These are phyloP conservation scores for Calvatia gigantea DNA, from an alignment of 768 basidiomycete species.

Conservation along the genomic window DNA sequence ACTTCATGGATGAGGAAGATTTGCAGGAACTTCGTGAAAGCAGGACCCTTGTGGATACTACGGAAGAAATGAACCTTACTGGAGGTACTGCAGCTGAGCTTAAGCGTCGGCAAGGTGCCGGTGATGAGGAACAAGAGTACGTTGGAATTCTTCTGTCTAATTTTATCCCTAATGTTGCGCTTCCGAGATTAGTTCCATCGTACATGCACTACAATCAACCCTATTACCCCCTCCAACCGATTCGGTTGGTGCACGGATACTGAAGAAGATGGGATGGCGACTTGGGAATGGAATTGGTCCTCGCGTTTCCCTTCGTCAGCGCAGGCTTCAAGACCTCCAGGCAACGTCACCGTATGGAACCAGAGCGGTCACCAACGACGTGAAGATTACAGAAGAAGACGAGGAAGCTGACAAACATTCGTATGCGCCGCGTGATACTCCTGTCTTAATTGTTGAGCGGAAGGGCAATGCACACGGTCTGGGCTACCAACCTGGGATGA, in stretches of 20 bases:
- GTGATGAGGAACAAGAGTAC: slow-evolving; percentile 53
- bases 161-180: not conserved
- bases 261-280: slow-evolving; percentile 96
- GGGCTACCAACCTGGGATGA: slow-evolving; percentile 69
- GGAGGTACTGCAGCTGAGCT: slow-evolving; percentile 53
- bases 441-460: slow-evolving; percentile 52
- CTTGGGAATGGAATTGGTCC: slow-evolving; percentile 93
- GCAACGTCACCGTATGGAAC: slow-evolving; percentile 30
- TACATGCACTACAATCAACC: slow-evolving; percentile 56
- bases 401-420: slow-evolving; percentile 85
- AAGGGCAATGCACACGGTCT: slow-evolving; percentile 83
- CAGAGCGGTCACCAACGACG: slow-evolving; percentile 25
- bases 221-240: slow-evolving; percentile 74
- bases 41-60: slow-evolving; percentile 71
- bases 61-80: slow-evolving; percentile 71
- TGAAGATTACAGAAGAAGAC: slow-evolving; percentile 52
- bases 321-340: slow-evolving; percentile 66
- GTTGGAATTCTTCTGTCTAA: slow-evolving; percentile 22
- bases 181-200: slow-evolving; percentile 47
- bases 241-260: slow-evolving; percentile 78
- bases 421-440: slow-evolving; percentile 81
- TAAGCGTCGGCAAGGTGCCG: slow-evolving; percentile 25
- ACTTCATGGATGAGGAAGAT: slow-evolving; percentile 99
- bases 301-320: slow-evolving; percentile 72
- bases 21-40: slow-evolving; percentile 76